phyloP scores from a whole-genome alignment of 768 basidiomycete genomes.

The Rhodotorula sphaerocarpa region DNA sequence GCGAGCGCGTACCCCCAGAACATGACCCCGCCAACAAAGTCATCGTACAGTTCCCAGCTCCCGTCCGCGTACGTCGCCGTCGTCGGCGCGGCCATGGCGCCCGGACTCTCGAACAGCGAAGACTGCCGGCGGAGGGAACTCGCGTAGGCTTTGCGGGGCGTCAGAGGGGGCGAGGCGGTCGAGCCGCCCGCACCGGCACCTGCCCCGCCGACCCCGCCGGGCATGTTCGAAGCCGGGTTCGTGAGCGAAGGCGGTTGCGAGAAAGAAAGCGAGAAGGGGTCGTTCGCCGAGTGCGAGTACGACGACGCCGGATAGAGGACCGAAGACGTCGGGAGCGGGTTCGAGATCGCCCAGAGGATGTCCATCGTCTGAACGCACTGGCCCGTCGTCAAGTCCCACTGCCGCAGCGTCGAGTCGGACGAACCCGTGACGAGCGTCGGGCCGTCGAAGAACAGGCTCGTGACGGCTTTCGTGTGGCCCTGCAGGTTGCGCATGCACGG shows the following conservation, averaged over 20 bases:
- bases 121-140: slow-evolving; percentile 40
- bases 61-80: slow-evolving; percentile 84
- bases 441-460: slow-evolving; percentile 90
- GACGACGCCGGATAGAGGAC: slow-evolving; percentile 26
- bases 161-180: neutral
- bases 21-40: slow-evolving; percentile 94
- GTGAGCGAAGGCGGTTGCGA: too few species aligned
- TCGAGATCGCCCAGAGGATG: slow-evolving; percentile 97
- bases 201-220: too few species aligned
- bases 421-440: slow-evolving; percentile 90
- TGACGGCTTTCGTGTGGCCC: slow-evolving; percentile 87
- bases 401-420: slow-evolving; percentile 93
- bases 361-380: slow-evolving; percentile 99
- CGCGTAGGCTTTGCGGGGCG: slow-evolving; percentile 23
- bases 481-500: slow-evolving; percentile 68
- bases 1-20: slow-evolving; percentile 98
- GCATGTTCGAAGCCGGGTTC: too few species aligned
- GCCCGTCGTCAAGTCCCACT: slow-evolving; percentile 94
- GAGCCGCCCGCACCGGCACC: too few species aligned
- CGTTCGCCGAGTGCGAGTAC: slow-evolving; percentile 28
- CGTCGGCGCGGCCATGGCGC: slow-evolving; percentile 44
- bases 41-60: slow-evolving; percentile 88
- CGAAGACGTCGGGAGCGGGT: slow-evolving; percentile 51
- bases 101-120: slow-evolving; percentile 46
- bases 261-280: slow-evolving; percentile 19